Evolutionary conservation across 164 flowering plant genomes (phyloP), one percentile per base, ranked within the genome.

Genomic region (Vitis vinifera): DNA sequence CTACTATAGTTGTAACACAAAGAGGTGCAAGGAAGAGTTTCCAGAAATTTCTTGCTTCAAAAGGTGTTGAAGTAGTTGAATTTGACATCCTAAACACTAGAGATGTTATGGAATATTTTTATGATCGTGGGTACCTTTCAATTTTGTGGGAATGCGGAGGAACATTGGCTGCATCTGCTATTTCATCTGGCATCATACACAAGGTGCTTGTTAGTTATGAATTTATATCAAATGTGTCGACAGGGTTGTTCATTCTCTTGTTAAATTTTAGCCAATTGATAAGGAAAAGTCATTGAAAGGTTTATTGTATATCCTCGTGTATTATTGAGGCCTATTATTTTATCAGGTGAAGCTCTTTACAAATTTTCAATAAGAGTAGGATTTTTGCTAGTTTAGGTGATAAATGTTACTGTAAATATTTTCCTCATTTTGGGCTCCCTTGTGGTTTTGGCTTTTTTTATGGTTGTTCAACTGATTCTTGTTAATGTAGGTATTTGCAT

Each of bases 141-240:
- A 77, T 90, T 75, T 77, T 94, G 71, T 93, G 98, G 98, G 98
- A 93, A 74, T 95, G 97, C 81, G 99, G 99, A 69, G 99, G 99
- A 63, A 74, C 90, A 60, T 75, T 95, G 64, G 86, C 97, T 76
- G 98, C 99, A n/a, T 82, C 98, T 76, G 98, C 98, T 70, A 91
- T 93, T 75, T 87, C 98, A 19, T 79, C 94, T 66, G 90, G 98
- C 73, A 84, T 89, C 27, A 79, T 83, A 57, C 87, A 81, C 83
- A 81, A 83, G 83, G 87, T 83, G 60, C 55, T 16, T 10, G 13
- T 9, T 61, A 8, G 51, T 63, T 11, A 4, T 15, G 16, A 29
- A 51, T 58, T 29, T 7, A 30, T 62, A n/a, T 62, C 16, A 37
- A 8, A 3, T 9, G 0, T 30, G 5, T 60, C 13, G 64, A 7